These are phyloP conservation scores for Penicillium corylophilum DNA, from an alignment of 2,329 filamentous ascomycete species.

Conservation along the genomic window DNA sequence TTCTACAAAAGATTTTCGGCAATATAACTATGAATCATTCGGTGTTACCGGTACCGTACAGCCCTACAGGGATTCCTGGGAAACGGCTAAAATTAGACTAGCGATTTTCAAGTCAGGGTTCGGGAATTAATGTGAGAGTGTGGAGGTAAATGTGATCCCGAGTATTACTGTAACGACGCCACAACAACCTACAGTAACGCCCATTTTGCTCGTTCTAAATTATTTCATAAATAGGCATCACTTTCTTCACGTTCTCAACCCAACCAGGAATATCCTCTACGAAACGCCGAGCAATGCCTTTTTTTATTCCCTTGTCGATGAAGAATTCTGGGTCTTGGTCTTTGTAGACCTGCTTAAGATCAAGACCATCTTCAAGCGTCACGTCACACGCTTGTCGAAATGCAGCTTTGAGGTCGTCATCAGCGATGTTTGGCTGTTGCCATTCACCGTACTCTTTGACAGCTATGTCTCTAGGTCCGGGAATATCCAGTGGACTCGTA, in stretches of 20 bases:
- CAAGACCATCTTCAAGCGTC: not conserved
- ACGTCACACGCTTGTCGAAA: not conserved
- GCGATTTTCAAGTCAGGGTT: too few relatives aligned
- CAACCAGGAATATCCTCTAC: not conserved
- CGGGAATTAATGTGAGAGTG: too few relatives aligned
- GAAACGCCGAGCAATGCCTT: not conserved
- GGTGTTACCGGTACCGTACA: too few relatives aligned
- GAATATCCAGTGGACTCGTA: constrained; percentile 1
- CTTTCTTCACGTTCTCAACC: not conserved
- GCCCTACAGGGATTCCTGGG: too few relatives aligned
- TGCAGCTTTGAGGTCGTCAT: constrained; percentile 5
- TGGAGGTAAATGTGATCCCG: too few relatives aligned
- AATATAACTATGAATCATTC: too few relatives aligned
- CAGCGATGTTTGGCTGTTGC: constrained; percentile 2
- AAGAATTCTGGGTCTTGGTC: not conserved
- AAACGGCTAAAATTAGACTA: too few relatives aligned
- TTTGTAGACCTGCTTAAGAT: not conserved
- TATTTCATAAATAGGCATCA: not conserved
- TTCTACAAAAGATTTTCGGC: too few relatives aligned
- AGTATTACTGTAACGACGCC: too few relatives aligned
- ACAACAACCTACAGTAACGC: too few relatives aligned
- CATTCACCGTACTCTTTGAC: constrained; percentile 13
- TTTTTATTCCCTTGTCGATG: not conserved
- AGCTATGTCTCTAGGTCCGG: constrained; percentile 8
- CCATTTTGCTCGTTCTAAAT: too few relatives aligned